Evolutionary conservation across 768 basidiomycete genomes (phyloP).

Genomic region (Suillus subalutaceus): DNA sequence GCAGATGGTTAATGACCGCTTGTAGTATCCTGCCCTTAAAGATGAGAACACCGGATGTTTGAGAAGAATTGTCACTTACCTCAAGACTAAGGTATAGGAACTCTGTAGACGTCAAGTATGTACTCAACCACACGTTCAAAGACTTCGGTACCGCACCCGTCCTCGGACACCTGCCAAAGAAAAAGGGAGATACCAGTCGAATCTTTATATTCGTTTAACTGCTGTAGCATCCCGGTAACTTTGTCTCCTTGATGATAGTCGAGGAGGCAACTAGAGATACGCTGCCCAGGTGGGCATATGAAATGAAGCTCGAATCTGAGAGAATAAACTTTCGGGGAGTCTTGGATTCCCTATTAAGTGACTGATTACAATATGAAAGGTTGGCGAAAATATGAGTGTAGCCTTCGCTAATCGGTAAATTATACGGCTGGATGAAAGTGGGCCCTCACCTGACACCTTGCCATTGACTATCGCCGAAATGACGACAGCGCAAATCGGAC

Average conservation of each 20-base stretch:
- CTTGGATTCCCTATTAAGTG: too few species aligned
- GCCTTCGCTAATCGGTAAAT: neutral
- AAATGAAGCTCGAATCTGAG: neutral
- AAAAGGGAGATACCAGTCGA: neutral
- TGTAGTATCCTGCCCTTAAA: neutral
- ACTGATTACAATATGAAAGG: neutral
- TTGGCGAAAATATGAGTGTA: fast-evolving
- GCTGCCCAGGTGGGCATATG: neutral
- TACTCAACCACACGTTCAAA: neutral
- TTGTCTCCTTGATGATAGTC: neutral
- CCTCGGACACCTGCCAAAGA: neutral
- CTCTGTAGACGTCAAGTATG: neutral
- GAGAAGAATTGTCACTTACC: neutral
- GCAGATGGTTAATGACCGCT: neutral
- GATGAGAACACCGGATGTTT: neutral
- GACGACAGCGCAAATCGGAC: neutral
- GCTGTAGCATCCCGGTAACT: neutral
- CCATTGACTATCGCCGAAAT: neutral
- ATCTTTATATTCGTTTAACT: neutral
- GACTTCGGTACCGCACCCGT: too few species aligned
- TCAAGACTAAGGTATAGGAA: neutral
- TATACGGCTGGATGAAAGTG: neutral
- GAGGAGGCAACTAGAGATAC: neutral
- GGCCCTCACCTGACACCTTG: neutral
- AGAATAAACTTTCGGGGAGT: neutral